phyloP scores from a whole-genome alignment of 2,329 filamentous ascomycete genomes.

The Allantophomopsis cytisporea region DNA sequence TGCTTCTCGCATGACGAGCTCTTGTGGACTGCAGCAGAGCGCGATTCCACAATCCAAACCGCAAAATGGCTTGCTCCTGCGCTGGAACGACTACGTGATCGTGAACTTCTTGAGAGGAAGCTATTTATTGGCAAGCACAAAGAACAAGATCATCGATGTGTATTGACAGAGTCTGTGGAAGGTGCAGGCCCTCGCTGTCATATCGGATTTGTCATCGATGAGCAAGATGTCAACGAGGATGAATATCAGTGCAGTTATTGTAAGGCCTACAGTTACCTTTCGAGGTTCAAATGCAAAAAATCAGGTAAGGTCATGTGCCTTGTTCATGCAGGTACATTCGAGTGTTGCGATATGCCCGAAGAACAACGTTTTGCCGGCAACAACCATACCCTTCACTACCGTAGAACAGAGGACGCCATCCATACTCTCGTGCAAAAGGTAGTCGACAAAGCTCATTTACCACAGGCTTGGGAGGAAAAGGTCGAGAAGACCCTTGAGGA shows the following conservation, averaged over 20 bases:
- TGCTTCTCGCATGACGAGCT: conserved; percentile 97
- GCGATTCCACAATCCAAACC: conserved; percentile 69
- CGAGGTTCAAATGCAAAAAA: conserved; percentile 74
- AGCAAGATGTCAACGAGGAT: conserved; percentile 72
- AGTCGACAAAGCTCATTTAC: conserved; percentile 71
- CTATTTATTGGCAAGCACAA: conserved; percentile 55
- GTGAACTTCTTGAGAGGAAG: conserved; percentile 57
- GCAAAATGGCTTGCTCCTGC: conserved; percentile 93
- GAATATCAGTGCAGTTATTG: conserved; percentile 87
- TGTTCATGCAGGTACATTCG: conserved; percentile 62
- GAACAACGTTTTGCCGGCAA: conserved; percentile 53
- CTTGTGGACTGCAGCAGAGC: conserved; percentile 77
- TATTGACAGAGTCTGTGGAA: conserved; percentile 15
- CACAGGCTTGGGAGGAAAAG: conserved; percentile 84
- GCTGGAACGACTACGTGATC: conserved; percentile 60
- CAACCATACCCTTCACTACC: conserved; percentile 64
- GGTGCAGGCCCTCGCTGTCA: conserved; percentile 31
- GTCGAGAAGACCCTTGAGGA: conserved; percentile 75
- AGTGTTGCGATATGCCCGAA: conserved; percentile 64
- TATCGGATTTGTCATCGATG: conserved; percentile 49
- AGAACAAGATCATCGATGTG: conserved; percentile 28
- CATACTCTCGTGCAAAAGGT: conserved; percentile 58
- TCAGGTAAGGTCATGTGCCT: conserved; percentile 75
- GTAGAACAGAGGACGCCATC: conserved; percentile 62
- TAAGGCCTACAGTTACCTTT: conserved; percentile 85